Conservation (phyloP, 441 rosid genomes). For the Melastoma candidum region DNA sequence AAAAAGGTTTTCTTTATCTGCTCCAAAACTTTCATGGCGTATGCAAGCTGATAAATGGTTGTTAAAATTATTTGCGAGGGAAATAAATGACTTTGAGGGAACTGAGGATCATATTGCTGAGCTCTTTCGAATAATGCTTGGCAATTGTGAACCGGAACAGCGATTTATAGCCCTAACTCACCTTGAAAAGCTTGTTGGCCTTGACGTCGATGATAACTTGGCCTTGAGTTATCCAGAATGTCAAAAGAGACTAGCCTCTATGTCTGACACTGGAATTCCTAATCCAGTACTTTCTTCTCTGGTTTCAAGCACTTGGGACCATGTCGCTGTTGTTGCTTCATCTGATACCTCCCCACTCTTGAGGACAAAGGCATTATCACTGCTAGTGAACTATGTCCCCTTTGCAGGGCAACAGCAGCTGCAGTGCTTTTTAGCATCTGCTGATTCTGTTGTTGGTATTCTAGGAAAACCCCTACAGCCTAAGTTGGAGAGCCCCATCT, state of each 20-base stretch:
- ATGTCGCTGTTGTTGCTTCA: constrained; percentile 53
- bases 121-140: constrained; percentile 44
- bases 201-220: constrained; percentile 33
- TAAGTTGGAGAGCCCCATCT: constrained; percentile 50
- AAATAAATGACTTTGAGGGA: constrained; percentile 36
- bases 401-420: constrained; percentile 44
- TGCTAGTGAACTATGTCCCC: constrained; percentile 60
- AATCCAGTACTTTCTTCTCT: constrained; percentile 42
- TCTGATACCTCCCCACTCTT: constrained; percentile 45
- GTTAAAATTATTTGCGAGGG: constrained; percentile 35
- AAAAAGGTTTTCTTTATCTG: constrained; percentile 37
- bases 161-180: constrained; percentile 55
- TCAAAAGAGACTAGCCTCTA: constrained; percentile 26
- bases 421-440: constrained; percentile 57
- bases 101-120: constrained; percentile 42
- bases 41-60: constrained; percentile 69
- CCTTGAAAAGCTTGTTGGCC: constrained; percentile 57
- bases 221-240: constrained; percentile 23
- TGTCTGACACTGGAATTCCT: constrained; percentile 25
- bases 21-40: constrained; percentile 75
- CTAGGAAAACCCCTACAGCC: constrained; percentile 42
- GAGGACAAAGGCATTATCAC: constrained; percentile 55
- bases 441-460: constrained; percentile 51
- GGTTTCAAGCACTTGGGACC: constrained; percentile 73
- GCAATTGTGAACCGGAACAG: constrained; percentile 83